These are phyloP conservation scores for Aquilaria agallochum DNA, from an alignment of 441 rosid genomes.

Conservation along the genomic window DNA sequence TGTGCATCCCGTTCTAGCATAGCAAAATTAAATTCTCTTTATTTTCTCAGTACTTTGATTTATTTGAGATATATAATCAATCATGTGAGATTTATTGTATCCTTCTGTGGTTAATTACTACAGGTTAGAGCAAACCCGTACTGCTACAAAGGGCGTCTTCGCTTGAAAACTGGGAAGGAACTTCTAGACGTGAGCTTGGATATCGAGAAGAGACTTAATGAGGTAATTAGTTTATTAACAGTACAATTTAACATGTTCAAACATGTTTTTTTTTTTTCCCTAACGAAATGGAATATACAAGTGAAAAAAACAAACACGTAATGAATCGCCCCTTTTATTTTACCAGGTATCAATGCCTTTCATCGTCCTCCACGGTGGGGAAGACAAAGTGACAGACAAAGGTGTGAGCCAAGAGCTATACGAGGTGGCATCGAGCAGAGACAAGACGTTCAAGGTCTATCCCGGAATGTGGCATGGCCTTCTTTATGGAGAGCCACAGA, in stretches of 20 bases:
- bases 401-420: constrained; percentile 49
- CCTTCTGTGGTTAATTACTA: not conserved
- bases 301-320: too few relatives aligned
- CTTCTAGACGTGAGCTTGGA: constrained; percentile 37
- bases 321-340: not conserved
- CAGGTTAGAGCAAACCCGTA: constrained; percentile 58
- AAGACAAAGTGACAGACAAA: constrained; percentile 72
- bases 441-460: constrained; percentile 80
- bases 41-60: not conserved
- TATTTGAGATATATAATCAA: not conserved
- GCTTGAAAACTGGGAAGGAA: constrained; percentile 63
- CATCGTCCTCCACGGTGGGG: constrained; percentile 76
- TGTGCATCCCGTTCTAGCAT: not conserved
- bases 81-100: not conserved
- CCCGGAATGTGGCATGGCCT: constrained; percentile 93
- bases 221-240: constrained; percentile 22
- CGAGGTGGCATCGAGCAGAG: constrained; percentile 47
- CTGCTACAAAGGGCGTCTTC: constrained; percentile 66
- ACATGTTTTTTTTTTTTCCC: too few relatives aligned
- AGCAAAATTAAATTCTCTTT: not conserved
- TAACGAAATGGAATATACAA: too few relatives aligned
- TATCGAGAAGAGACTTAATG: constrained; percentile 41
- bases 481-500: constrained; percentile 66
- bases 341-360: constrained; percentile 71
- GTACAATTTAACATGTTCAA: not conserved